Percentiles rank a stretch among this genome's conserved stretches.
Conservation (phyloP, 2,329 filamentous ascomycete species). For the Alternaria viburni region DNA sequence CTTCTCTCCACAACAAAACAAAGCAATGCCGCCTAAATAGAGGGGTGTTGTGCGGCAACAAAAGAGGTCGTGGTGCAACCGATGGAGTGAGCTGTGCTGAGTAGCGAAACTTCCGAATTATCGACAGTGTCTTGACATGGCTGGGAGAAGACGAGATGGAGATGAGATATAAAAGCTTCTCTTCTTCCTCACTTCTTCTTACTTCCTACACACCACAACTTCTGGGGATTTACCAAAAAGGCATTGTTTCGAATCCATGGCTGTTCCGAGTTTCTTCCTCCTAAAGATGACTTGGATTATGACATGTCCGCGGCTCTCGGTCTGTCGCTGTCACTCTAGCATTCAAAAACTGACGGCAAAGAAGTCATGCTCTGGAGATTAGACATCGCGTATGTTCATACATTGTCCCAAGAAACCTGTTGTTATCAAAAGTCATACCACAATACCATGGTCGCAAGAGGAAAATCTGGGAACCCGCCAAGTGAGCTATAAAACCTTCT, state of each 20-base stretch:
- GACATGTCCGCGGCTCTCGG: not conserved
- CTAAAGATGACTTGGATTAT: too few species aligned
- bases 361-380: not conserved
- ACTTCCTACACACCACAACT: not conserved
- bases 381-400: too few species aligned
- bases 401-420: too few species aligned
- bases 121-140: too few species aligned
- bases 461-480: not conserved
- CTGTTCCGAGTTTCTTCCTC: not conserved
- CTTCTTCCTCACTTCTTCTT: not conserved
- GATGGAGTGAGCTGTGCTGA: not conserved
- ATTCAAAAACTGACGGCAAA: not conserved
- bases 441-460: not conserved
- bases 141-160: not conserved
- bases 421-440: too few species aligned
- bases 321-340: not conserved
- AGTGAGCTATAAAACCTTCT: not conserved
- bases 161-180: not conserved
- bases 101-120: not conserved
- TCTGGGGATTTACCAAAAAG: accelerated
- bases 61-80: too few species aligned
- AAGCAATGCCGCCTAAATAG: too few species aligned
- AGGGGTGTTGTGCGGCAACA: not conserved
- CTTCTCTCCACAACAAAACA: not conserved
- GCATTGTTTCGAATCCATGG: too few species aligned